These are phyloP conservation scores for Didymella keratinophila DNA, from an alignment of 2,329 filamentous ascomycete genomes.

Conservation along the genomic window DNA sequence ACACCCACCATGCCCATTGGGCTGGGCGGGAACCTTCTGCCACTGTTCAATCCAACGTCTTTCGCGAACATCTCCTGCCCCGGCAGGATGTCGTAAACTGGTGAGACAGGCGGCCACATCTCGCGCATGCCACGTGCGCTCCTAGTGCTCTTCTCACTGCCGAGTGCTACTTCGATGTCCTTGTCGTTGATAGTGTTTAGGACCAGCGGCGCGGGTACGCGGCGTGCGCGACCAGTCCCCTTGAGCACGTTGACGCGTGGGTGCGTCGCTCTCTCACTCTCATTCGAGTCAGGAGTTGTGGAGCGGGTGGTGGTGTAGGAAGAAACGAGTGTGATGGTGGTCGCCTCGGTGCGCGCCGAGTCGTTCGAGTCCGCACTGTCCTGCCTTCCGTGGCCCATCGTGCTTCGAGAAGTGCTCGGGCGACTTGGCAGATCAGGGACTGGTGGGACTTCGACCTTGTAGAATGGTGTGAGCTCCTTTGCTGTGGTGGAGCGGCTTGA, in stretches of 20 bases:
- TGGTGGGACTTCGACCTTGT: constrained; percentile 36
- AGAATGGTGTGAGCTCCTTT: constrained; percentile 36
- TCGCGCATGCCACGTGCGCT: constrained; percentile 28
- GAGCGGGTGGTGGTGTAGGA: constrained; percentile 22
- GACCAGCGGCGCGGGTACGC: constrained; percentile 40
- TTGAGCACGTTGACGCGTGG: constrained; percentile 29
- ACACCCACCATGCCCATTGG: constrained; percentile 42
- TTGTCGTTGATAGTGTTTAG: constrained; percentile 32
- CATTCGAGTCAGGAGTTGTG: constrained; percentile 10
- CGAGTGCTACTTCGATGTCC: constrained; percentile 29
- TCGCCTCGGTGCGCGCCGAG: constrained; percentile 40
- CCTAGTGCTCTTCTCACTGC: constrained; percentile 24
- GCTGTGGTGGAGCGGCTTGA: constrained; percentile 35
- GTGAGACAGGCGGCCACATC: constrained; percentile 40
- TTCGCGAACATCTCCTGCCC: constrained; percentile 44
- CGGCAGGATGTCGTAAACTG: constrained; percentile 36
- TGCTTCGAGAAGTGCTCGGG: constrained; percentile 37
- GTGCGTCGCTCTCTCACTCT: constrained; percentile 18
- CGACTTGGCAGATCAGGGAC: constrained; percentile 11
- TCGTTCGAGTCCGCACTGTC: constrained; percentile 32
- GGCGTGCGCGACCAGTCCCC: constrained; percentile 34
- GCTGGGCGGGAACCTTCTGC: constrained; percentile 25
- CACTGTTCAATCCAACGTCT: constrained; percentile 25
- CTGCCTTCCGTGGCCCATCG: constrained; percentile 40
- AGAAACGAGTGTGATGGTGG: constrained; percentile 39